Evolutionary conservation across 2,329 filamentous ascomycete species (phyloP).

Genomic region (Aspergillus sp.): DNA sequence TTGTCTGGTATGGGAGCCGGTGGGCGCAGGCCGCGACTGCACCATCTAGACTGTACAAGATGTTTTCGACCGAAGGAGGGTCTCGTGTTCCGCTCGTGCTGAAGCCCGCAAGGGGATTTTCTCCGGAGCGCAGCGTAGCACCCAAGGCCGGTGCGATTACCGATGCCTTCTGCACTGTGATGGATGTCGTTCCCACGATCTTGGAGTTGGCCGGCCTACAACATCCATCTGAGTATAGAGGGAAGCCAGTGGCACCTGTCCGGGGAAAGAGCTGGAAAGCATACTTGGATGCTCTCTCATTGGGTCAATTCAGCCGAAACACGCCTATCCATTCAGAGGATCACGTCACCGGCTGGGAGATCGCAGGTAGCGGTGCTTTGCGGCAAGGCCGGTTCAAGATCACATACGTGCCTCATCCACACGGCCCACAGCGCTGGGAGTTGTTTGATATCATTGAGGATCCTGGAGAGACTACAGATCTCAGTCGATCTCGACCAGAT

Average conservation of each 20-base stretch:
- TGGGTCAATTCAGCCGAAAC: slow-evolving; percentile 34
- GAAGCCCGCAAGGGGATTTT: background rate
- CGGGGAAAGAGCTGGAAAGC: slow-evolving; percentile 44
- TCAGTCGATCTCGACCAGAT: slow-evolving; percentile 42
- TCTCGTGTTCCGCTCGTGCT: slow-evolving; percentile 54
- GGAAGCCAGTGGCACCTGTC: slow-evolving; percentile 52
- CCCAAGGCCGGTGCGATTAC: slow-evolving; percentile 39
- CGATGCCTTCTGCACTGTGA: slow-evolving; percentile 53
- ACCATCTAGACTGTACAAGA: slow-evolving; percentile 50
- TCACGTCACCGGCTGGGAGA: slow-evolving; percentile 58
- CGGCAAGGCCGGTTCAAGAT: slow-evolving; percentile 59
- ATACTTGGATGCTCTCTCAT: slow-evolving; percentile 29
- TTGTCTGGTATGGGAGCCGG: slow-evolving; percentile 60
- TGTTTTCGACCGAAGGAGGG: slow-evolving; percentile 51
- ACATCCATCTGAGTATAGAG: slow-evolving; percentile 56
- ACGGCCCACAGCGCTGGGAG: slow-evolving; percentile 57
- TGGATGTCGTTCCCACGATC: slow-evolving; percentile 52
- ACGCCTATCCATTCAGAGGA: slow-evolving; percentile 50
- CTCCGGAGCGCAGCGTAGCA: slow-evolving; percentile 8
- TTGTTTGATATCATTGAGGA: slow-evolving; percentile 55
- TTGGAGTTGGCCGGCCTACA: slow-evolving; percentile 40
- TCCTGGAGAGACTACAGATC: slow-evolving; percentile 51
- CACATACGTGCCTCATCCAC: slow-evolving; percentile 56
- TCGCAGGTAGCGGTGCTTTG: slow-evolving; percentile 54
- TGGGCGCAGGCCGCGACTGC: slow-evolving; percentile 57